Conservation (phyloP, 306 rosid genomes). For the Gastrolobium villosum region DNA sequence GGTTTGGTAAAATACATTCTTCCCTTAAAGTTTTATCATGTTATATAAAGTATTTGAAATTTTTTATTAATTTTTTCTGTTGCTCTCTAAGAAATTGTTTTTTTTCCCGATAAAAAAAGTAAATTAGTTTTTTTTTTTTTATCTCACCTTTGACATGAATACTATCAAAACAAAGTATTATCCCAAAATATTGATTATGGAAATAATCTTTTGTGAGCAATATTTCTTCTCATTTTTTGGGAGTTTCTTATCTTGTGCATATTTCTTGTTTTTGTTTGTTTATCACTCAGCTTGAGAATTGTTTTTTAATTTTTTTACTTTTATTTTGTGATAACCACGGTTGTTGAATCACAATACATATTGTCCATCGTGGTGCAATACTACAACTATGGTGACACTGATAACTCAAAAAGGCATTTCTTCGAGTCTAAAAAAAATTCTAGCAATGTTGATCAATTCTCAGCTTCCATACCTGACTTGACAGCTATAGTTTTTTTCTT, state of each 20-base stretch:
- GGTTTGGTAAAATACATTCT: constrained; percentile 56
- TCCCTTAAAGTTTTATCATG: constrained; percentile 14
- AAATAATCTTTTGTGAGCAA: constrained; percentile 2
- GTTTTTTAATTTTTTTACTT: not conserved
- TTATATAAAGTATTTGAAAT: constrained; percentile 22
- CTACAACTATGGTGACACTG: not conserved
- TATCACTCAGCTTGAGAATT: not conserved
- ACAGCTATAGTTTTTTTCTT: not conserved
- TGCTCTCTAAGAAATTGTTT: not conserved
- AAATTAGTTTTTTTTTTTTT: not conserved
- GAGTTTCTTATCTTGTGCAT: not conserved
- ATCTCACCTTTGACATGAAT: not conserved
- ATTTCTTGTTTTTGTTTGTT: not conserved
- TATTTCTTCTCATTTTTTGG: constrained; percentile 4
- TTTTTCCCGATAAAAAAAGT: not conserved
- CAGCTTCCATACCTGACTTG: not conserved
- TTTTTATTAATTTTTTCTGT: constrained; percentile 5
- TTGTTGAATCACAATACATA: too few species aligned
- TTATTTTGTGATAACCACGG: not conserved
- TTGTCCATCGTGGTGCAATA: too few species aligned
- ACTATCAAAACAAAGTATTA: not conserved
- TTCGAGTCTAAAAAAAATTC: not conserved
- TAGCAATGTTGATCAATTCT: not conserved
- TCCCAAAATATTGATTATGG: not conserved
- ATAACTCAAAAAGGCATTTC: not conserved